Evolutionary conservation across 306 rosid genomes (phyloP).

Genomic region (Herpetospermum pedunculosum): DNA sequence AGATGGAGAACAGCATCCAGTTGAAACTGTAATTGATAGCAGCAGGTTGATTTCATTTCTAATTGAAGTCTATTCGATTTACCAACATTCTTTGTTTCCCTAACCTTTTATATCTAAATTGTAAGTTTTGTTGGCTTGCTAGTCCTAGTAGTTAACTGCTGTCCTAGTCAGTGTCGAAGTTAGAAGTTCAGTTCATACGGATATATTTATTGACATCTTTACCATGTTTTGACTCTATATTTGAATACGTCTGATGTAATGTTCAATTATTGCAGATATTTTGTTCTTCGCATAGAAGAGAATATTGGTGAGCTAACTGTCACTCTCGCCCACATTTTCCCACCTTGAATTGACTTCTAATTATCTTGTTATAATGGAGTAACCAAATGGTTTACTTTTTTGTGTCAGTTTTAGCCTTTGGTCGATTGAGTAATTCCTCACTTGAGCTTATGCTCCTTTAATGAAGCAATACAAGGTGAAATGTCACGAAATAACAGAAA

Average conservation of each 20-base stretch:
- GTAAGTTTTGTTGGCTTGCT: background rate
- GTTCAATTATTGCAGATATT: slow-evolving; percentile 48
- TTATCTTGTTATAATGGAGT: background rate
- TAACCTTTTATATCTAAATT: background rate
- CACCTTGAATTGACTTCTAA: background rate
- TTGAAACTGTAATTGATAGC: slow-evolving; percentile 96
- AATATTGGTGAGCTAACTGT: slow-evolving; percentile 58
- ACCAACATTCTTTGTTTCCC: background rate
- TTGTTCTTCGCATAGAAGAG: slow-evolving; percentile 96
- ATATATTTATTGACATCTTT: background rate
- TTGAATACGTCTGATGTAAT: background rate
- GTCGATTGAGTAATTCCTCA: background rate
- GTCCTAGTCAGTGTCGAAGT: background rate
- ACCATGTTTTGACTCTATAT: background rate
- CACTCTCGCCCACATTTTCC: slow-evolving; percentile 10
- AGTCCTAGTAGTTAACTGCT: background rate
- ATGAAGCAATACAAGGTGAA: background rate
- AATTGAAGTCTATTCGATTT: background rate
- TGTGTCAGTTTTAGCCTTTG: background rate
- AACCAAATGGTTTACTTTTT: background rate
- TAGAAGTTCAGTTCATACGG: background rate
- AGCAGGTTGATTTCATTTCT: slow-evolving; percentile 60
- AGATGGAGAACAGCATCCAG: slow-evolving; percentile 89
- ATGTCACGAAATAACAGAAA: background rate
- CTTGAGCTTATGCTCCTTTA: background rate